A percentile compares a stretch with the other conserved stretches of the same genome.
phyloP scores from a whole-genome alignment of 2,329 filamentous ascomycete species.

The Monosporascus sp. region DNA sequence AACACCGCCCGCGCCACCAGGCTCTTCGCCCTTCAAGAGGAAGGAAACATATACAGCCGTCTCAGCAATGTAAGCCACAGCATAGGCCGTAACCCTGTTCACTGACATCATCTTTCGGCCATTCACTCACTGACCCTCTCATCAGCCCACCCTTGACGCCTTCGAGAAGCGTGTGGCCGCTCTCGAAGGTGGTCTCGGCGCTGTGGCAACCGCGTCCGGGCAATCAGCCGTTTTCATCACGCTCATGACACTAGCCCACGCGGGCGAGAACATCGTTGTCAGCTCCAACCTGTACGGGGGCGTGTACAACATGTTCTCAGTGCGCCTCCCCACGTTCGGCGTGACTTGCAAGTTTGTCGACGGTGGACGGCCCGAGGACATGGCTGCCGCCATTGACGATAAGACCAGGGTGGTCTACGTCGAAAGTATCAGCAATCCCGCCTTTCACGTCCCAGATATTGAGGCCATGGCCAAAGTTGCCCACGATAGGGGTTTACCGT shows the following conservation, averaged over 20 bases:
- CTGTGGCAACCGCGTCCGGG: conserved; percentile 31
- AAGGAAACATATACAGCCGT: no score
- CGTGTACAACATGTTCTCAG: conserved; percentile 32
- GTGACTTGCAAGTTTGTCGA: conserved; percentile 32
- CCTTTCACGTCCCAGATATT: conserved; percentile 54
- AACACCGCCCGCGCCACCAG: no score
- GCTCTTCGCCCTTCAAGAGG: no score
- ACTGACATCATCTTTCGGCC: no score
- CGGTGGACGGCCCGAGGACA: conserved; percentile 23
- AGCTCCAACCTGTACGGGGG: conserved; percentile 33
- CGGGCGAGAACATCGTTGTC: conserved; percentile 30
- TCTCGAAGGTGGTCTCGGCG: conserved; percentile 32
- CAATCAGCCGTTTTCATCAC: no score
- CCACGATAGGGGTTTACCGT: conserved; percentile 32
- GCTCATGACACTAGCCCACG: conserved; percentile 28
- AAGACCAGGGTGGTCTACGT: conserved; percentile 27
- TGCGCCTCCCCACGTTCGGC: conserved; percentile 32
- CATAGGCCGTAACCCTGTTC: no score
- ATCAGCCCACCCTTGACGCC: no score
- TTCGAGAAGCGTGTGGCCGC: conserved; percentile 34
- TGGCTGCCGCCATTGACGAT: conserved; percentile 25
- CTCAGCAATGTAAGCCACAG: no score
- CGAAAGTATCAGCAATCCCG: conserved; percentile 28
- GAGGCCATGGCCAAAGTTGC: conserved; percentile 60
- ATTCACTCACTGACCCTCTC: no score